Percentiles rank a stretch among this genome's conserved stretches.
Evolutionary conservation across 306 rosid species (phyloP).

Genomic region (Luffa aegyptiaca): DNA sequence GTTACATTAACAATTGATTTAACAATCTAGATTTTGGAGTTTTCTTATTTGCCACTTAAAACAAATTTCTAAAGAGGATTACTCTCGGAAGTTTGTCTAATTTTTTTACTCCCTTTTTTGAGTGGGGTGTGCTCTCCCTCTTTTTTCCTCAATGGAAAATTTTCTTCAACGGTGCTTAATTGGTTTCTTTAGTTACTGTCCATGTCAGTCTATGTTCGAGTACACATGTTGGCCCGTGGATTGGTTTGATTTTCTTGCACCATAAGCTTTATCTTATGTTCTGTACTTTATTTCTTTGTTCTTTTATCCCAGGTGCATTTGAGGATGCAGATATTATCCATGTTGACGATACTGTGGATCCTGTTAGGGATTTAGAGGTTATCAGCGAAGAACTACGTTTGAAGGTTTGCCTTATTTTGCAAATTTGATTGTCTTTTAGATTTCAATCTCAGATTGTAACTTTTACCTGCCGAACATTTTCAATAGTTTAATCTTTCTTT

Average conservation of each 20-base stretch:
- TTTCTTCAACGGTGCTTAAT: not conserved
- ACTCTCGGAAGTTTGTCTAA: not conserved
- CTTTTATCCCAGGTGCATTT: constrained; percentile 59
- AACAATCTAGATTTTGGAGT: not conserved
- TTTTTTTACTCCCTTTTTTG: too few relatives aligned
- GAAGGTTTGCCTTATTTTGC: constrained; percentile 44
- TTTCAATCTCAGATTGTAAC: not conserved
- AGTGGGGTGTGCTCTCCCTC: not conserved
- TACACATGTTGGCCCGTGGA: not conserved
- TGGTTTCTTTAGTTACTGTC: not conserved
- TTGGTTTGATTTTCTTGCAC: not conserved
- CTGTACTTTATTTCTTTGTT: not conserved
- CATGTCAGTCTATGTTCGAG: not conserved
- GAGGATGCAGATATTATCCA: constrained; percentile 96
- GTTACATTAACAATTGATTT: not conserved
- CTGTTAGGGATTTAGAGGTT: constrained; percentile 90
- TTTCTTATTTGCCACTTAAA: not conserved
- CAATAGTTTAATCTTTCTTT: not conserved
- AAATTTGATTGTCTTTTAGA: not conserved
- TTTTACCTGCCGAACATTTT: not conserved
- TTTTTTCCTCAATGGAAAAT: not conserved
- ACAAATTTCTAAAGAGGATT: not conserved
- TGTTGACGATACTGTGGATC: constrained; percentile 89
- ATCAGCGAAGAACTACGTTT: constrained; percentile 77
- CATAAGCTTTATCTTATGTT: not conserved